Evolutionary conservation across 2,329 filamentous ascomycete genomes (phyloP).

Genomic region (Epichloe amarillans): DNA sequence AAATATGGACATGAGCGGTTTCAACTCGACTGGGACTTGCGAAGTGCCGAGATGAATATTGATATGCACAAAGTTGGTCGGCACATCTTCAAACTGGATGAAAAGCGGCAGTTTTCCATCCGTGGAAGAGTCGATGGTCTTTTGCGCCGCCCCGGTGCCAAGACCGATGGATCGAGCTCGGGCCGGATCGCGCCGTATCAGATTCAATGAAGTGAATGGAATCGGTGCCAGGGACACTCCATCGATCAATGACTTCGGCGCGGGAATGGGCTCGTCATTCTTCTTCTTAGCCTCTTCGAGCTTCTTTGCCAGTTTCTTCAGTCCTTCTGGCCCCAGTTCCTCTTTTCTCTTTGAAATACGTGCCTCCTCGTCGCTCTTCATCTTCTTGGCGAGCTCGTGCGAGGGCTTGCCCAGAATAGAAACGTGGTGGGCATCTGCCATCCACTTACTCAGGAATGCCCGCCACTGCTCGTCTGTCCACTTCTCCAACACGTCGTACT

Average conservation of each 20-base stretch:
- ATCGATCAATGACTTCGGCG: constrained; percentile 62
- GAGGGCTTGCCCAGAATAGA: constrained; percentile 85
- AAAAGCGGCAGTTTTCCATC: constrained; percentile 58
- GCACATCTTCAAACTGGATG: constrained; percentile 92
- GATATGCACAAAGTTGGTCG: constrained; percentile 83
- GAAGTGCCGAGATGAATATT: constrained; percentile 69
- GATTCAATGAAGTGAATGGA: constrained; percentile 94
- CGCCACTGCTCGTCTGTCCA: constrained; percentile 85
- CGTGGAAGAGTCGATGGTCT: constrained; percentile 57
- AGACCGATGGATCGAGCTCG: constrained; percentile 58
- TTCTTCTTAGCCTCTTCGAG: constrained; percentile 74
- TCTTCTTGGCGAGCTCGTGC: constrained; percentile 59
- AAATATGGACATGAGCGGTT: constrained; percentile 74
- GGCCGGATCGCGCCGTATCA: constrained; percentile 67
- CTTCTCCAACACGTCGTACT: constrained; percentile 55
- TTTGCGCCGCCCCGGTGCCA: constrained; percentile 57
- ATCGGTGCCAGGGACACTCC: constrained; percentile 70
- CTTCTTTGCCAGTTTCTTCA: constrained; percentile 60
- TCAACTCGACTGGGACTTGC: constrained; percentile 63
- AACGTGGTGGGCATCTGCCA: constrained; percentile 73
- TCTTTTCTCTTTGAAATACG: constrained; percentile 68
- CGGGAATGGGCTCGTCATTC: constrained; percentile 79
- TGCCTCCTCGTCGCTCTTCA: constrained; percentile 69
- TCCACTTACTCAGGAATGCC: constrained; percentile 67
- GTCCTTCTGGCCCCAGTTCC: constrained; percentile 66